phyloP scores from a whole-genome alignment of 352 stramenopile genomes.

The Phytophthora vignae region DNA sequence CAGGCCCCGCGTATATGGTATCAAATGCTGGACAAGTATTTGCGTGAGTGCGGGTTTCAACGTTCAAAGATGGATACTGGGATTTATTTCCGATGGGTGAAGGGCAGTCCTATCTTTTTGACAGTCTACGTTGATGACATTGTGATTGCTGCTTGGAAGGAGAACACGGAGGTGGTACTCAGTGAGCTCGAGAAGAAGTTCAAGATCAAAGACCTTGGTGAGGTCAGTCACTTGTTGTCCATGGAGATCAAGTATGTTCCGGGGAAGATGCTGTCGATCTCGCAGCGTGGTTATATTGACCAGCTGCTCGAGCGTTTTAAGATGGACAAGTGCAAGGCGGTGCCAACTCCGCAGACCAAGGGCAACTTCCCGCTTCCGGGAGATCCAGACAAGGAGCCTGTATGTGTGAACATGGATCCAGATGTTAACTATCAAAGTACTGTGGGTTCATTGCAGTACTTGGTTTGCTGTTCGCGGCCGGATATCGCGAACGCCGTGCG shows the following conservation, averaged over 20 bases:
- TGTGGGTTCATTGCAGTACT: constrained; percentile 19
- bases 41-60: constrained; percentile 7
- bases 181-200: constrained; percentile 8
- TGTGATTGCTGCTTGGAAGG: constrained; percentile 2
- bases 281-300: constrained; percentile 9
- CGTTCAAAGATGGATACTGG: constrained; percentile 17
- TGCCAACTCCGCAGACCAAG: constrained; percentile 5
- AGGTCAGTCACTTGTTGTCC: constrained; percentile 9
- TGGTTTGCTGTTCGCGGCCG: constrained; percentile 9
- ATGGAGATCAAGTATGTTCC: constrained; percentile 6
- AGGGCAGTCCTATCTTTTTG: constrained; percentile 15
- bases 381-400: constrained; percentile 4
- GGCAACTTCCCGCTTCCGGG: constrained; percentile 6
- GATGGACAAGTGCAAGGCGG: constrained; percentile 6
- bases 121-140: constrained; percentile 23
- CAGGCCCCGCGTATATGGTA: constrained; percentile 22
- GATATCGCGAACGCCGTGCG: constrained; percentile 15
- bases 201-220: constrained; percentile 12
- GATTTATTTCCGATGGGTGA: constrained; percentile 8
- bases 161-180: constrained; percentile 13
- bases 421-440: constrained; percentile 8
- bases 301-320: constrained; percentile 9
- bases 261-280: constrained; percentile 3
- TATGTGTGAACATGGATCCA: constrained; percentile 11
- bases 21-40: constrained; percentile 7